Evolutionary conservation across 306 rosid species (phyloP).

Genomic region (Vicia sativa): DNA sequence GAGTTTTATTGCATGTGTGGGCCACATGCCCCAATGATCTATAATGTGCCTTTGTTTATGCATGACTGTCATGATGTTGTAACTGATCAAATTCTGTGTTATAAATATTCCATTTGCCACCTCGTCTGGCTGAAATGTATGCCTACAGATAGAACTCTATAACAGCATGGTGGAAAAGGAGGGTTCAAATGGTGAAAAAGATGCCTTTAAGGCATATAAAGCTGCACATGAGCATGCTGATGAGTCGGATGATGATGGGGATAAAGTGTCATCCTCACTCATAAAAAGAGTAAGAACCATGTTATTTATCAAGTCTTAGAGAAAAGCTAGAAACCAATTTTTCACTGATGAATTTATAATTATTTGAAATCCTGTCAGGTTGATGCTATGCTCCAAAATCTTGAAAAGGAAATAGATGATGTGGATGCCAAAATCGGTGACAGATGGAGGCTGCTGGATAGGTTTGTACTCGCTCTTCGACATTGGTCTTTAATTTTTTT

Average conservation of each 20-base stretch:
- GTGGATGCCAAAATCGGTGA: conserved; percentile 97
- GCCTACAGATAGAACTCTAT: conserved; percentile 82
- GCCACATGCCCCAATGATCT: neutral
- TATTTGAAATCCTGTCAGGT: conserved; percentile 59
- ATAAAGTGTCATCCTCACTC: conserved; percentile 84
- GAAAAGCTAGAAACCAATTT: conserved; percentile 14
- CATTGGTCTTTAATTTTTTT: neutral
- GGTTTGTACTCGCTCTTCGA: conserved; percentile 52
- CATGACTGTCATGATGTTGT: neutral
- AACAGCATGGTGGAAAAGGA: conserved; percentile 83
- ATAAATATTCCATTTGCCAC: conserved; percentile 24
- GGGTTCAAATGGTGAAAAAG: conserved; percentile 67
- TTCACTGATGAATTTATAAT: conserved; percentile 20
- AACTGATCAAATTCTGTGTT: conserved; percentile 6
- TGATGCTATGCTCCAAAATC: conserved; percentile 91
- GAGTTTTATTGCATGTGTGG: neutral
- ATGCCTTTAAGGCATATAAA: conserved; percentile 80
- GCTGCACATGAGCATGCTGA: conserved; percentile 62
- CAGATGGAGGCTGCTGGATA: conserved; percentile 81
- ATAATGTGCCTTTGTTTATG: conserved; percentile 4
- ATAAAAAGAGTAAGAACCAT: conserved; percentile 63
- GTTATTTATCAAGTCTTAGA: conserved; percentile 14
- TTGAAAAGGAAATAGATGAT: conserved; percentile 93
- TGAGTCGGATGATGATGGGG: conserved; percentile 55
- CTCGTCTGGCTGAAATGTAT: conserved; percentile 36